phyloP scores from a whole-genome alignment of 2,329 filamentous ascomycete genomes.

The Penicillium sp. region DNA sequence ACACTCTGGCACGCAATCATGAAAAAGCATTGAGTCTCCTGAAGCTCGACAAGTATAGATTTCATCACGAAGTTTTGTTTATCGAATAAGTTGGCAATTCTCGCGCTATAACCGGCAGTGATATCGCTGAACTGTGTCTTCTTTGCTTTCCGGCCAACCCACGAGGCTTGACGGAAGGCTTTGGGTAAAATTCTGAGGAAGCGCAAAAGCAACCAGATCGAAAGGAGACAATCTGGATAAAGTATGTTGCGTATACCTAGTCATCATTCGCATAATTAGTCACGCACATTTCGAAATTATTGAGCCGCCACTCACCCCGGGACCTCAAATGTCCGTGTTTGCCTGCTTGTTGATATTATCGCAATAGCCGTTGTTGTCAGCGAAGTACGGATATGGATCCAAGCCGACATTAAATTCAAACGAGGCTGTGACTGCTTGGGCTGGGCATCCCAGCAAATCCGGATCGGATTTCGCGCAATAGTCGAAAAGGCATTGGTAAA shows the following conservation, averaged over 20 bases:
- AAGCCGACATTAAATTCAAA: not conserved
- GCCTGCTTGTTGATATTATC: not conserved
- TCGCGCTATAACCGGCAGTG: not conserved
- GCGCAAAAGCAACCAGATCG: not conserved
- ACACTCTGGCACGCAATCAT: conserved; percentile 8
- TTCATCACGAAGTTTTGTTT: conserved; percentile 3
- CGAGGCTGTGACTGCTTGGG: not conserved
- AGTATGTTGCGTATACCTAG: not conserved
- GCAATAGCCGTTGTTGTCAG: not conserved
- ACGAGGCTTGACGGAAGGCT: not conserved
- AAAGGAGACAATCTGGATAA: not conserved
- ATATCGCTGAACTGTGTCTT: not conserved
- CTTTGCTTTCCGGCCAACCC: not conserved
- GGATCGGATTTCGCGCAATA: not conserved
- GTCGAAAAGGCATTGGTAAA: not conserved
- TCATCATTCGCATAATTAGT: not conserved
- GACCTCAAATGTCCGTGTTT: not conserved
- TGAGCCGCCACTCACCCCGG: not conserved
- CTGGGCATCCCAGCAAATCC: not conserved
- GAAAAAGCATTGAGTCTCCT: conserved; percentile 13
- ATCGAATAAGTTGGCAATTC: not conserved
- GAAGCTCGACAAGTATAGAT: conserved; percentile 14
- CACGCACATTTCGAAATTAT: not conserved
- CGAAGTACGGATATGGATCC: not conserved
- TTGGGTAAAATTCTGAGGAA: not conserved